phyloP scores from a whole-genome alignment of 352 stramenopile genomes.

The Ophiocytium majus region DNA sequence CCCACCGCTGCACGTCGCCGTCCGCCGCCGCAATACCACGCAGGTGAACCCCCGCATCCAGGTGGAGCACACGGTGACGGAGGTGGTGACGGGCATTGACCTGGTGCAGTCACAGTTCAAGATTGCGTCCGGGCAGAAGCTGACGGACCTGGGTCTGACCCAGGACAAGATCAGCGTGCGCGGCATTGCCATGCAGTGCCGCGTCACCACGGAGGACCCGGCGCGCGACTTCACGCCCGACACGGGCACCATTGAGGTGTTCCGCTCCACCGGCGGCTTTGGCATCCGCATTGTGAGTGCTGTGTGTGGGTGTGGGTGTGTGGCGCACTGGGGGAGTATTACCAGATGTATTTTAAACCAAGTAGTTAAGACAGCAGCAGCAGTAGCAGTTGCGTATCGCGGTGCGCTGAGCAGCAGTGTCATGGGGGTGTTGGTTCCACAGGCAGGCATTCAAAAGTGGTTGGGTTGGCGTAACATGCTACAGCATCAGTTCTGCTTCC shows the following conservation, averaged over 20 bases:
- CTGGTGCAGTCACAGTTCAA: constrained; percentile 93
- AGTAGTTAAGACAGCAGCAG: too few relatives aligned
- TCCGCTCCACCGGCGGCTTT: constrained; percentile 86
- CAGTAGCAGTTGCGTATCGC: too few relatives aligned
- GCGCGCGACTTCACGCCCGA: constrained; percentile 88
- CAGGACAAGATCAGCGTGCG: constrained; percentile 86
- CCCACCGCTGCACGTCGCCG: too few relatives aligned
- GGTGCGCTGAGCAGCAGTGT: too few relatives aligned
- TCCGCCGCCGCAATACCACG: too few relatives aligned
- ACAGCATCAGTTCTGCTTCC: too few relatives aligned
- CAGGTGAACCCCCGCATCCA: constrained; percentile 98
- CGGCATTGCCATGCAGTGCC: constrained; percentile 93
- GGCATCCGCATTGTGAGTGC: constrained; percentile 89
- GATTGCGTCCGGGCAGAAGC: constrained; percentile 83
- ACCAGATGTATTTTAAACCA: too few relatives aligned
- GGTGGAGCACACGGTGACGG: constrained; percentile 57
- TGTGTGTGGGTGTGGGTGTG: too few relatives aligned
- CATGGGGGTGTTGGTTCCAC: too few relatives aligned
- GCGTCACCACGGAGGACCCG: constrained; percentile 91
- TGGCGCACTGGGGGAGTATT: too few relatives aligned
- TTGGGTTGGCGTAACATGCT: too few relatives aligned
- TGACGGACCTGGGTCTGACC: constrained; percentile 84
- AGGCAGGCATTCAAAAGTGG: too few relatives aligned
- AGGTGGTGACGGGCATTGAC: constrained; percentile 67
- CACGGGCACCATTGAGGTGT: constrained; percentile 93